These are phyloP conservation scores for Phytomonas francai DNA, from an alignment of 208 protist genomes.

Conservation along the genomic window DNA sequence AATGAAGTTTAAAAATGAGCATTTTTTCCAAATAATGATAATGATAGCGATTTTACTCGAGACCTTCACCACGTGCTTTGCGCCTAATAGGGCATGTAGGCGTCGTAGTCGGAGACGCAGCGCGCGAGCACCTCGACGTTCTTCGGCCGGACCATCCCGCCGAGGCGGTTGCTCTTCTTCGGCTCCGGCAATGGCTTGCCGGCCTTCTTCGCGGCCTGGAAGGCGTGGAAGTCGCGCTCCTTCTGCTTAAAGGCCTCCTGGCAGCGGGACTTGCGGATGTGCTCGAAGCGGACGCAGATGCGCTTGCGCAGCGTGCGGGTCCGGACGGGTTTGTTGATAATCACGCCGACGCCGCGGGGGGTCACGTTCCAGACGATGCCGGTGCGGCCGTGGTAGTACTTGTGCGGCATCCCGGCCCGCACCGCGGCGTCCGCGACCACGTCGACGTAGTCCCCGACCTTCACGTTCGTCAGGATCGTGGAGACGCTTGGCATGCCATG, in stretches of 20 bases:
- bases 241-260: constrained; percentile 87
- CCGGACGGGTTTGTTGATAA: constrained; percentile 98
- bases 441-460: constrained; percentile 99
- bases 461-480: constrained; percentile 96
- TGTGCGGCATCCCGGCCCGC: constrained; percentile 99
- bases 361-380: constrained; percentile 99
- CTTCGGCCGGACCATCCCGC: constrained; percentile 60
- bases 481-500: constrained; percentile 90
- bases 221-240: constrained; percentile 66
- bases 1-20: background rate
- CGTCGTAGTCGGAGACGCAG: constrained; percentile 76
- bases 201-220: constrained; percentile 70
- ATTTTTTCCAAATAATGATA: too few species aligned
- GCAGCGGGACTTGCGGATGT: constrained; percentile 94
- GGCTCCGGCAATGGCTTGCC: constrained; percentile 61
- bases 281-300: constrained; percentile 99
- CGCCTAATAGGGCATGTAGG: constrained; percentile 81
- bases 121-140: constrained; percentile 76
- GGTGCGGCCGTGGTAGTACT: constrained; percentile 99
- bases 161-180: constrained; percentile 70
- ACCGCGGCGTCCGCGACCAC: constrained; percentile 97
- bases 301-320: constrained; percentile 98
- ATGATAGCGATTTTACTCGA: too few species aligned
- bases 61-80: too few species aligned
- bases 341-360: constrained; percentile 97